Conservation (phyloP, 2,329 filamentous ascomycete species). For the Pyrenophora teres region DNA sequence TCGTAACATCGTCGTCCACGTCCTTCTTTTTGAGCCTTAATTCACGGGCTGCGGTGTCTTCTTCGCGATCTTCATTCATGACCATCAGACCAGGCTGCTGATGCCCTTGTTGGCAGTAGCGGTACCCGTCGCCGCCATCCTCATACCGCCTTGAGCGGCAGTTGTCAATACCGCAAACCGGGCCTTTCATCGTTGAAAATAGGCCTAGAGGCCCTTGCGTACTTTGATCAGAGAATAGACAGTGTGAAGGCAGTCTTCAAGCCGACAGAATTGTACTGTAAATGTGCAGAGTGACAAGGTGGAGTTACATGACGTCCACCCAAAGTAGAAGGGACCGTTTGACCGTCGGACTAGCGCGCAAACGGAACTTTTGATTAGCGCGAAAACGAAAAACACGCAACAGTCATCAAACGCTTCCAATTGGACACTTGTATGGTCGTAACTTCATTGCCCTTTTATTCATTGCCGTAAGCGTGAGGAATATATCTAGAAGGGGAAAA, state of each 20-base stretch:
- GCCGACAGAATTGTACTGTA: not conserved
- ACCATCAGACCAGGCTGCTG: conserved; percentile 51
- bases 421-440: conserved; percentile 28
- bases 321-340: too few species aligned
- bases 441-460: conserved; percentile 43
- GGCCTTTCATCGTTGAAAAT: conserved; percentile 29
- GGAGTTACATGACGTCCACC: not conserved
- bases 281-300: not conserved
- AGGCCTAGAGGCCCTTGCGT: not conserved
- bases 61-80: conserved; percentile 23
- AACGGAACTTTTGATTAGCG: conserved; percentile 23
- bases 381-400: conserved; percentile 24
- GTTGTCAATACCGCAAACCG: conserved; percentile 60
- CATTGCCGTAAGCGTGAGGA: conserved; percentile 45
- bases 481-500: conserved; percentile 42
- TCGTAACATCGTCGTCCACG: conserved; percentile 52
- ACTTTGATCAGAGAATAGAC: not conserved
- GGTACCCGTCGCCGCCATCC: conserved; percentile 74
- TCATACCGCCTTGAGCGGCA: conserved; percentile 71
- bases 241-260: not conserved
- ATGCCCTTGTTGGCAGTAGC: conserved; percentile 81
- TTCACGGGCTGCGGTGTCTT: conserved; percentile 62
- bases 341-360: too few species aligned
- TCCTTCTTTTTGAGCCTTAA: conserved; percentile 61
- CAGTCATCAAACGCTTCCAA: conserved; percentile 30